Evolutionary conservation across 2,329 filamentous ascomycete species (phyloP).

Genomic region (Plectosphaerella plurivora): DNA sequence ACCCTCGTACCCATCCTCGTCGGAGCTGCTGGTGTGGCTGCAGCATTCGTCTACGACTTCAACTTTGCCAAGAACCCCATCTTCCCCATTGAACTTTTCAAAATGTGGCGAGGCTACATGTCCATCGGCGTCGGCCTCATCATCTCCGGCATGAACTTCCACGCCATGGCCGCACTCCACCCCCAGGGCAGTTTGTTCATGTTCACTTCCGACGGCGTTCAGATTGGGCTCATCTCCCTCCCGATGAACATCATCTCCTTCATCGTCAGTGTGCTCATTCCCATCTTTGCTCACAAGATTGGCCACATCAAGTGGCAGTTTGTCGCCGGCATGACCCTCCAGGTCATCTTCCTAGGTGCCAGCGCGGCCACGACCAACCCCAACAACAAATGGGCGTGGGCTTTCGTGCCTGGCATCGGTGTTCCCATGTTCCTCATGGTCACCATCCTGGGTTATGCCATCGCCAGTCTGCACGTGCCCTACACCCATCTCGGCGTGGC

Average conservation of each 20-base stretch:
- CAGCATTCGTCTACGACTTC: slow-evolving; percentile 17
- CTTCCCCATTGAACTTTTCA: slow-evolving; percentile 20
- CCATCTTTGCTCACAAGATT: slow-evolving; percentile 24
- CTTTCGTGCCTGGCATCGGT: slow-evolving; percentile 23
- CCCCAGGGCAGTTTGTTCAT: slow-evolving; percentile 24
- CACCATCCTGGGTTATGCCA: slow-evolving; percentile 22
- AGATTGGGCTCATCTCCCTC: slow-evolving; percentile 15
- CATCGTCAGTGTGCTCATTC: slow-evolving; percentile 14
- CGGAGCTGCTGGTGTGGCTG: slow-evolving; percentile 12
- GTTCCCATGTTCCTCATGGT: slow-evolving; percentile 25
- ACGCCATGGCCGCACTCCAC: slow-evolving; percentile 18
- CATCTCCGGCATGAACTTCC: slow-evolving; percentile 23
- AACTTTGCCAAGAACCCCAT: slow-evolving; percentile 15
- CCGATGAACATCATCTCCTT: slow-evolving; percentile 7
- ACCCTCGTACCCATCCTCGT: slow-evolving; percentile 13
- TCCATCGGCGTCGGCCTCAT: slow-evolving; percentile 23
- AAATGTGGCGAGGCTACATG: slow-evolving; percentile 22
- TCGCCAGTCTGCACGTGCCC: slow-evolving; percentile 22
- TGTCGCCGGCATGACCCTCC: slow-evolving; percentile 21
- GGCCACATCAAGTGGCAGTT: slow-evolving; percentile 23
- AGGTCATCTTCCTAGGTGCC: slow-evolving; percentile 20
- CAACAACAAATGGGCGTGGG: slow-evolving; percentile 20
- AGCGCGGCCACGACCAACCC: slow-evolving; percentile 21
- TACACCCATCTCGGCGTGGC: slow-evolving; percentile 22
- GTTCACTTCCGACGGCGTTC: slow-evolving; percentile 22